Base-by-base conservation (phyloP, 2,329 filamentous ascomycete genomes). In the Monilinia fructigena region DNA sequence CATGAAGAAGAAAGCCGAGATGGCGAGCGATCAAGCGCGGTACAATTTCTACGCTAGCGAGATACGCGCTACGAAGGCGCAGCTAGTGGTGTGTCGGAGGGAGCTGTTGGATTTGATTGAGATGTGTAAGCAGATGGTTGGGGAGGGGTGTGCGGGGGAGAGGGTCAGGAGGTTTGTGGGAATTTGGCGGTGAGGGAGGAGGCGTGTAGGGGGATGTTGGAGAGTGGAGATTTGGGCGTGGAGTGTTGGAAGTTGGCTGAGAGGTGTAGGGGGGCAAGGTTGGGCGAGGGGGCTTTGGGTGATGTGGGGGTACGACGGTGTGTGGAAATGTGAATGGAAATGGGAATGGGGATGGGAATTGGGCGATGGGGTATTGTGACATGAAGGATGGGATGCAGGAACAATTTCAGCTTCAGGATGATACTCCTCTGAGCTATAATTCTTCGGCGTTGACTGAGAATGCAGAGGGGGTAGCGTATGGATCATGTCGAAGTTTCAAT, bases 161-260 rank as follows among this genome's bases (percentile, higher is more conserved):
- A 20, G 4, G 18, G 23, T 60, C 3, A 18, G 28, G 28, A 16
- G 31, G 45, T 60, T 60, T 50, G 45, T 60, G 20, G 28, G 28
- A 60, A 60, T 50, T 60, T 26, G 58, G 12, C 20, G 42, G 23
- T 20, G n/a, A 60, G 58, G n/a, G 58, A 60, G 47, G 58, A 60
- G 28, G 58, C 28, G n/a, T 23, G 31, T 7, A 60, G 58, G 20
- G 58, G 58, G n/a, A 38, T 60, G 58, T 48, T 38, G n/a, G 58
- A 38, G 45, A 50, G 28, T 35, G 20, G 12, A 14, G 45, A 50
- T 12, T n/a, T 50, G 28, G 45, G 28, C 8, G 28, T 48, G 5
- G 56, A 59, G 42, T 42, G 42, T 6, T 59, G 56, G 56, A 59
- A 47, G 20, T 35, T 59, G 20, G 45, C 48, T 1, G 42, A 59